These are phyloP conservation scores for Lentinula sp. DNA, from an alignment of 768 basidiomycete species.

Conservation along the genomic window DNA sequence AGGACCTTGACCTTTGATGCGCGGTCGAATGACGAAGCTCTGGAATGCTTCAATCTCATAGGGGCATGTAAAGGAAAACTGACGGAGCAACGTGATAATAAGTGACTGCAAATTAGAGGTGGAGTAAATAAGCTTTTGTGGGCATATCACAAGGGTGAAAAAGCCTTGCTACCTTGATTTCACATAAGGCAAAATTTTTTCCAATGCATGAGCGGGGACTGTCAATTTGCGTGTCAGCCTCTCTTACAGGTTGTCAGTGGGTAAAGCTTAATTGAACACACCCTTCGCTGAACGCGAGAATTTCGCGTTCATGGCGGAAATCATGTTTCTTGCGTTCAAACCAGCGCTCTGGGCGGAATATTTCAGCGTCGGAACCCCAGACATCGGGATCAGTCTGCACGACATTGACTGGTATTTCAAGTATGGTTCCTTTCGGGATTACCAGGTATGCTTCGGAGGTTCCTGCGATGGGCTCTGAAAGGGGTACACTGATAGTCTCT, in stretches of 20 bases:
- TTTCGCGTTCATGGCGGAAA: constrained; percentile 29
- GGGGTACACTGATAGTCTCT: constrained; percentile 46
- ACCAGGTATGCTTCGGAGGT: constrained; percentile 35
- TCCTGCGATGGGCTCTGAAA: constrained; percentile 45
- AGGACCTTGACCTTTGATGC: constrained; percentile 42
- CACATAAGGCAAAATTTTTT: constrained; percentile 48
- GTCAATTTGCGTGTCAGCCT: background rate
- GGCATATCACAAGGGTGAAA: background rate
- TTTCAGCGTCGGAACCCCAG: constrained; percentile 57
- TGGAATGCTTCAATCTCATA: constrained; percentile 56
- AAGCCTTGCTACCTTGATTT: constrained; percentile 45
- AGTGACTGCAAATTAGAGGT: constrained; percentile 23
- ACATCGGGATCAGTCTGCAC: constrained; percentile 43
- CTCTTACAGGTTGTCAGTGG: background rate
- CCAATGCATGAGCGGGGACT: constrained; percentile 61
- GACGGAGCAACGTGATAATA: constrained; percentile 42
- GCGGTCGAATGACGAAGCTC: constrained; percentile 60
- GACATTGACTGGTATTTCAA: constrained; percentile 52
- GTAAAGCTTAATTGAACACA: constrained; percentile 17
- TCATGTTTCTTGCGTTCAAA: constrained; percentile 29
- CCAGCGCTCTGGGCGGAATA: constrained; percentile 64
- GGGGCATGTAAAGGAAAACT: constrained; percentile 47
- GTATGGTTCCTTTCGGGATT: constrained; percentile 51
- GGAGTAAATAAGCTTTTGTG: background rate
- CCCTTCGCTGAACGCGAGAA: constrained; percentile 59